phyloP scores from a whole-genome alignment of 306 rosid species.

The Ormosia emarginata region DNA sequence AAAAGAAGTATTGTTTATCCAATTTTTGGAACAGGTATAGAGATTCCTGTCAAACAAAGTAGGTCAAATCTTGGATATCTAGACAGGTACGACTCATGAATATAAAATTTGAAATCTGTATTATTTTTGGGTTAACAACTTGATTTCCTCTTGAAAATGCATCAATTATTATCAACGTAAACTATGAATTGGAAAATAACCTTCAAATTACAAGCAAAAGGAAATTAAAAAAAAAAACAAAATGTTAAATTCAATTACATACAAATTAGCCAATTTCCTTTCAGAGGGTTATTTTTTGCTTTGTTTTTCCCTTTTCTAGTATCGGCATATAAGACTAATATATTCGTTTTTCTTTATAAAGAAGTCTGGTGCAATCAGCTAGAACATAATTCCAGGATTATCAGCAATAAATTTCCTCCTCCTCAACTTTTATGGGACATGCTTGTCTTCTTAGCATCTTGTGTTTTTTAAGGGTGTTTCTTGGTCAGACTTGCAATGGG shows the following conservation, averaged over 20 bases:
- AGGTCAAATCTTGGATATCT: background rate
- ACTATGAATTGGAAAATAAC: background rate
- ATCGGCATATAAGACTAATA: background rate
- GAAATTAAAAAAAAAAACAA: background rate
- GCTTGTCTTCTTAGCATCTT: background rate
- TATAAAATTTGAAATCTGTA: background rate
- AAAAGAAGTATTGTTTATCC: background rate
- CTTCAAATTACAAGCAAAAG: background rate
- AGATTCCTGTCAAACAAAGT: background rate
- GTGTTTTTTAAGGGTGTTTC: background rate
- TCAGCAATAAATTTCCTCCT: background rate
- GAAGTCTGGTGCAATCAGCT: background rate
- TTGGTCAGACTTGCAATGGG: background rate
- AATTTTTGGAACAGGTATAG: background rate
- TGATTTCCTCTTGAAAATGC: background rate
- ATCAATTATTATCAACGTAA: background rate
- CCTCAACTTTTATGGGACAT: background rate
- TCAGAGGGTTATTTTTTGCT: background rate
- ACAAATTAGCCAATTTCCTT: background rate
- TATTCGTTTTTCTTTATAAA: background rate
- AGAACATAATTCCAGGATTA: background rate
- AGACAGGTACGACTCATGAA: background rate
- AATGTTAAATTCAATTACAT: background rate
- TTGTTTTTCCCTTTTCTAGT: background rate
- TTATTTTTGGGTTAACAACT: background rate